Evolutionary conservation across 495 filamentous ascomycete genomes (phyloP), one percentile per base, ranked within the genome.

Genomic region (Neurospora intermedia): DNA sequence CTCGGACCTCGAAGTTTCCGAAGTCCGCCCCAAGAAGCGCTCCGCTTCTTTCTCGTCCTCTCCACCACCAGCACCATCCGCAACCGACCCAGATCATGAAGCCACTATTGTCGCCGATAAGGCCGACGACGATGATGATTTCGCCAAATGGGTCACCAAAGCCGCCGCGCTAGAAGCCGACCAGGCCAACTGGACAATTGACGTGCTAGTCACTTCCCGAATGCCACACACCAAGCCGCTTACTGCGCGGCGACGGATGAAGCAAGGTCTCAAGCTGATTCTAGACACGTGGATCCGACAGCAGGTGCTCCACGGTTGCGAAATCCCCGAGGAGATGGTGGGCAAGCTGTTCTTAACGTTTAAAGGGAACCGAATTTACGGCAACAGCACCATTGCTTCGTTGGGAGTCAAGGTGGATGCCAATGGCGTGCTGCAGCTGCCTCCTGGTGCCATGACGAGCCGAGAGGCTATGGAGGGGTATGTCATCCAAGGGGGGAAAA

Each of bases 91-190:
- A 23, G 69, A 43, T 11, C 35, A 72, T 1, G 39, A 70, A 27
- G 43, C 39, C 15, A 38, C 46, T 41, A 48, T 18, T 31, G 69
- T 71, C 69, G 41, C 70, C 46, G 72, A 74, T n/a, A 86, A 91
- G 73, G 85, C 94, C 66, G 91, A 93, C 77, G 91, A 91, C 40
- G 89, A 88, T 41, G 92, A 97, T 48, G 93, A 97, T 78, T 97
- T 90, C 84, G 94, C 62, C 73, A 69, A 73, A 41, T 79, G 76
- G 77, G 66, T 75, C 16, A 39, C 48, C 46, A 74, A 78, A 69
- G 79, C 77, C 11, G 71, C 70, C 62, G 66, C 69, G 9, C n/a
- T 73, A 3, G 73, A 74, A 38, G 59, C 27, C 2, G 0, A 69
- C 13, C 69, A 46, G n/a, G 40, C 70, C 4, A 39, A 75, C 13